Conservation (phyloP, 352 stramenopile species). For the Pythium sp. region DNA sequence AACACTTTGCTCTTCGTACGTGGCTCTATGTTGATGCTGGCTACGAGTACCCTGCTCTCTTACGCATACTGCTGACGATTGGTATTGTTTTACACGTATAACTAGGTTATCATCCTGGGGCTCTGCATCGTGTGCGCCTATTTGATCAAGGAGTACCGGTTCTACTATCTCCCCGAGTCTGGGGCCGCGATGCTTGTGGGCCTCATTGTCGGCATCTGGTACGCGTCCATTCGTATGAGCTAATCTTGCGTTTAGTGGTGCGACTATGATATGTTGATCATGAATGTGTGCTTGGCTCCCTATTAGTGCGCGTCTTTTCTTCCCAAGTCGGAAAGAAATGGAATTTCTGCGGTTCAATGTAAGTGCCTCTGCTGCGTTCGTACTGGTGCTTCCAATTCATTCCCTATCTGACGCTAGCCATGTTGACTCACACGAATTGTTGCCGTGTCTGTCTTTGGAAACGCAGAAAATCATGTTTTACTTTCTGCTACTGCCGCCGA, state of each 20-base stretch:
- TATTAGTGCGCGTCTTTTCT: slow-evolving; percentile 68
- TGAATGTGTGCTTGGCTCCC: too few species aligned
- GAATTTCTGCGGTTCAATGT: slow-evolving; percentile 90
- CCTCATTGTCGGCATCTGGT: slow-evolving; percentile 82
- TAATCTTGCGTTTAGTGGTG: background rate
- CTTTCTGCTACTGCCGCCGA: slow-evolving; percentile 95
- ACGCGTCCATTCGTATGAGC: background rate
- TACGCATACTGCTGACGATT: background rate
- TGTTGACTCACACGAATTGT: background rate
- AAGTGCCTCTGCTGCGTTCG: slow-evolving; percentile 6
- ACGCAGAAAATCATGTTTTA: slow-evolving; percentile 93
- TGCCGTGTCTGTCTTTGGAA: background rate
- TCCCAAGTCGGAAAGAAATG: slow-evolving; percentile 84
- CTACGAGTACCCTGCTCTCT: background rate
- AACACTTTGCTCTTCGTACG: slow-evolving; percentile 86
- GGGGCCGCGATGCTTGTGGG: slow-evolving; percentile 91
- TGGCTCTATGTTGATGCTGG: background rate
- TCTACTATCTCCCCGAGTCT: slow-evolving; percentile 90
- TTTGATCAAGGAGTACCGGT: slow-evolving; percentile 88
- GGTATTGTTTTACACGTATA: background rate
- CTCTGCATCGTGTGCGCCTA: slow-evolving; percentile 90
- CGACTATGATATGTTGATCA: too few species aligned
- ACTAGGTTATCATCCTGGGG: slow-evolving; percentile 79
- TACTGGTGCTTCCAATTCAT: background rate
- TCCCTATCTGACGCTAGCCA: too few species aligned